These are phyloP conservation scores for Leccinum sublutescens DNA, from an alignment of 768 basidiomycete species.

Conservation along the genomic window DNA sequence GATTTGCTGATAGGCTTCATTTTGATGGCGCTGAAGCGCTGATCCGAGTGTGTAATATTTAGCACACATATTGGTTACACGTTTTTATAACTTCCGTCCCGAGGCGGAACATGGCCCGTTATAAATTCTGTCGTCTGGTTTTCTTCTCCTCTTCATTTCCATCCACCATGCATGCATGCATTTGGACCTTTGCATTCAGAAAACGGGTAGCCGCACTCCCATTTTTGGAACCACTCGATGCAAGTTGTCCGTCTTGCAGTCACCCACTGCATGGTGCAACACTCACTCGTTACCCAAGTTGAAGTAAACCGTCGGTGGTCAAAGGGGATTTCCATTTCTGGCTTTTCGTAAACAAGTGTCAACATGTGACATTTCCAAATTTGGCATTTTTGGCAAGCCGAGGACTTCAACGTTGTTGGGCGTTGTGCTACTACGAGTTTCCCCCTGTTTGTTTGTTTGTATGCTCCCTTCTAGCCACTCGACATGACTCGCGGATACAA, in stretches of 20 bases:
- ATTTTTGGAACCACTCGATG: not conserved
- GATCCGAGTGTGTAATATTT: constrained; percentile 5
- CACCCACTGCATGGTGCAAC: not conserved
- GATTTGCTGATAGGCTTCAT: not conserved
- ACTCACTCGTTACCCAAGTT: not conserved
- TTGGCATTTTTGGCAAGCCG: constrained; percentile 9
- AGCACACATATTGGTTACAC: not conserved
- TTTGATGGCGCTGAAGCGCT: not conserved
- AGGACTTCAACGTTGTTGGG: constrained; percentile 12
- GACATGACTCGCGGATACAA: constrained; percentile 40
- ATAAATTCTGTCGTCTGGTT: not conserved
- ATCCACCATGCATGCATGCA: not conserved
- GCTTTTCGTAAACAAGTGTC: constrained; percentile 8
- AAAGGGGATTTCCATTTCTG: constrained; percentile 15
- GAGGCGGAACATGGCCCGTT: not conserved
- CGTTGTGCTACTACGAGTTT: constrained; percentile 1
- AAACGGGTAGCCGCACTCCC: not conserved
- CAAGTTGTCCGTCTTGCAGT: not conserved
- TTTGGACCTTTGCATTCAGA: not conserved
- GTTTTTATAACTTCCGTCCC: constrained; percentile 1
- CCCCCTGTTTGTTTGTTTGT: constrained; percentile 14
- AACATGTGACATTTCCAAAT: constrained; percentile 20
- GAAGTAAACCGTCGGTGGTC: not conserved
- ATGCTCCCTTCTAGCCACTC: not conserved
- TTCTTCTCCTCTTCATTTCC: not conserved